Base-by-base conservation (phyloP, 2,329 filamentous ascomycete species). In the Fusarium azukiicola region DNA sequence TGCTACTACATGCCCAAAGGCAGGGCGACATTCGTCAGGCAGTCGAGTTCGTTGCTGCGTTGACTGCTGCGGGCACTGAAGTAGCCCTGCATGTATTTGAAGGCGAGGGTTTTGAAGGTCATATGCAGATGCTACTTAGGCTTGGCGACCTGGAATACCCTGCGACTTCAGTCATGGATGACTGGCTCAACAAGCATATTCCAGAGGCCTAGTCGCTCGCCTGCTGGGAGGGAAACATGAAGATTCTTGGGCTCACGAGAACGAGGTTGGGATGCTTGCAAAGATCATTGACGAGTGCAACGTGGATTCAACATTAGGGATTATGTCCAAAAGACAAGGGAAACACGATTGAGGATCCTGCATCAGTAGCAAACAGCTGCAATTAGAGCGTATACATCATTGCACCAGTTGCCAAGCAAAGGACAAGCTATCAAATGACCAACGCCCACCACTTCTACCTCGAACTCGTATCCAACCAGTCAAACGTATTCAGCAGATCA, bases 401-500 rank as follows among this genome's bases (percentile, higher is more conserved):
- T n/a, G n/a, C n/a, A n/a, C n/a, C n/a, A n/a, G n/a, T n/a, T n/a
- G n/a, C n/a, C n/a, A n/a, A n/a, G n/a, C n/a, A n/a, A n/a, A n/a
- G n/a, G n/a, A n/a, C 19, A 21, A 32, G 16, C 23, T 32, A 36
- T 7, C n/a, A n/a, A n/a, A 11, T 54, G 16, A n/a, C n/a, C n/a
- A n/a, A n/a, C 16, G 12, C 27, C 11, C n/a, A n/a, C n/a, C n/a
- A n/a, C n/a, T 13, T 12, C 44, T 49, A 67, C 36, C 66, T 40
- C 21, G 36, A 49, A n/a, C 32, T 17, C 19, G 38, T 12, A 42
- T 27, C n/a, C n/a, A 88, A 80, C 88, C 88, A 90, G 73, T 89
- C 87, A 76, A 89, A 90, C 3, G 89, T 90, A 76, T 90, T 87
- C 8, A 90, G 78, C 47, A 90, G 80, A 47, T 90, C 88, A 69